These are phyloP conservation scores for Naegleria lovaniensis DNA, from an alignment of 208 protist genomes.

Conservation along the genomic window DNA sequence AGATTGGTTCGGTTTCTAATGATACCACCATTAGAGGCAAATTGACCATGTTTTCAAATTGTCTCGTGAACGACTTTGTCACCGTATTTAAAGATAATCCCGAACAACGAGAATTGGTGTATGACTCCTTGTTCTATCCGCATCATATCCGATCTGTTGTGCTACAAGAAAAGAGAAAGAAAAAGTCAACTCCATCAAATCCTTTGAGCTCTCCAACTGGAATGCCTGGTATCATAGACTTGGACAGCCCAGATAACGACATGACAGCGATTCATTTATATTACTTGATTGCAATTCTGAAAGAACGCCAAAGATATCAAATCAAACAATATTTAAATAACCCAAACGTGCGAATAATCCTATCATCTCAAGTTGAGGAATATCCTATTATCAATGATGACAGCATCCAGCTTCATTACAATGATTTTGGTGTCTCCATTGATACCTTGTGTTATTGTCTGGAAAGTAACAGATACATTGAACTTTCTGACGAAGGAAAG, in stretches of 20 bases:
- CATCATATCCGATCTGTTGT: background rate
- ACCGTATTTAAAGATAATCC: background rate
- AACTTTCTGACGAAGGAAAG: background rate
- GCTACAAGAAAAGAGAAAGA: background rate
- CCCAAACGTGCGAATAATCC: too few species aligned
- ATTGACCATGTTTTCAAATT: background rate
- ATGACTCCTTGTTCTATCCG: background rate
- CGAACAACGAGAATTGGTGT: background rate
- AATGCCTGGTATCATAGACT: background rate
- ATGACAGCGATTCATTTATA: background rate
- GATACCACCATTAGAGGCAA: background rate
- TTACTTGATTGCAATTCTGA: background rate
- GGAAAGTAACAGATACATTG: background rate
- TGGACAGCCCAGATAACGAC: background rate
- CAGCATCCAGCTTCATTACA: background rate
- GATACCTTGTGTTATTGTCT: background rate
- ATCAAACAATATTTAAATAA: background rate
- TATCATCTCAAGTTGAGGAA: background rate
- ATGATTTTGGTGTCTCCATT: background rate
- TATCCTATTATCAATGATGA: background rate
- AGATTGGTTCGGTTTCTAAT: background rate
- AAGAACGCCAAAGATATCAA: background rate
- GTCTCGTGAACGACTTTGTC: too few species aligned
- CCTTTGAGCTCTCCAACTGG: background rate
- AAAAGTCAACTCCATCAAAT: background rate